phyloP scores from a whole-genome alignment of 352 stramenopile species.

The Globisporangium cederbergense region DNA sequence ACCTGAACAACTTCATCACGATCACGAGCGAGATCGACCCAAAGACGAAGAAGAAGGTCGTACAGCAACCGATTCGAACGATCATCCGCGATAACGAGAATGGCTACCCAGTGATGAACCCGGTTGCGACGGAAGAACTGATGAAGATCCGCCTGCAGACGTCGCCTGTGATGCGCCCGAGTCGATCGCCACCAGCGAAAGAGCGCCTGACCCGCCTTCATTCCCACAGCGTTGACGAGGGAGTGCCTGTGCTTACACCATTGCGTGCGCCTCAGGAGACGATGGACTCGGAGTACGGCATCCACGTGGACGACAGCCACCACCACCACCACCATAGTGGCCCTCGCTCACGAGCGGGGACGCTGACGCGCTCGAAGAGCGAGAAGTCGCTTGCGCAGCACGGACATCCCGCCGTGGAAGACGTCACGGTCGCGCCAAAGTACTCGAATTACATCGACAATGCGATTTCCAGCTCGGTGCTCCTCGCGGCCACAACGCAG shows the following conservation, averaged over 20 bases:
- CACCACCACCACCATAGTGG: constrained; percentile 11
- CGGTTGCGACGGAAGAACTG: constrained; percentile 53
- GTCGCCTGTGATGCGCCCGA: constrained; percentile 30
- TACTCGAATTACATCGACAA: constrained; percentile 74
- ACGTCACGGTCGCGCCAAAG: constrained; percentile 36
- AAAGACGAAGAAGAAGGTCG: constrained; percentile 34
- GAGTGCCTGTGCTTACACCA: constrained; percentile 24
- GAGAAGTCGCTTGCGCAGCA: constrained; percentile 53
- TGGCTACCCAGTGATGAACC: constrained; percentile 71
- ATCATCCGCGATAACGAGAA: constrained; percentile 61
- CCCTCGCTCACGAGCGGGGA: constrained; percentile 41
- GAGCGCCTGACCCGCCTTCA: not conserved
- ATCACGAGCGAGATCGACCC: constrained; percentile 31
- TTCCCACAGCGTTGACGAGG: constrained; percentile 12
- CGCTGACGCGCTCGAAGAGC: constrained; percentile 68
- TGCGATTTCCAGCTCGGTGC: constrained; percentile 57
- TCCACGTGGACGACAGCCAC: constrained; percentile 40
- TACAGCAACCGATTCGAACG: constrained; percentile 61
- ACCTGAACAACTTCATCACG: constrained; percentile 86
- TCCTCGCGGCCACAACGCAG: constrained; percentile 77
- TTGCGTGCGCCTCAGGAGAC: constrained; percentile 48
- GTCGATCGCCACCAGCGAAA: constrained; percentile 26
- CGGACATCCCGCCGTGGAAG: constrained; percentile 2
- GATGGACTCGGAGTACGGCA: constrained; percentile 67
- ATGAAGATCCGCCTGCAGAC: constrained; percentile 57